Conservation (phyloP, 331 rosid genomes). For the Ulmus americana region DNA sequence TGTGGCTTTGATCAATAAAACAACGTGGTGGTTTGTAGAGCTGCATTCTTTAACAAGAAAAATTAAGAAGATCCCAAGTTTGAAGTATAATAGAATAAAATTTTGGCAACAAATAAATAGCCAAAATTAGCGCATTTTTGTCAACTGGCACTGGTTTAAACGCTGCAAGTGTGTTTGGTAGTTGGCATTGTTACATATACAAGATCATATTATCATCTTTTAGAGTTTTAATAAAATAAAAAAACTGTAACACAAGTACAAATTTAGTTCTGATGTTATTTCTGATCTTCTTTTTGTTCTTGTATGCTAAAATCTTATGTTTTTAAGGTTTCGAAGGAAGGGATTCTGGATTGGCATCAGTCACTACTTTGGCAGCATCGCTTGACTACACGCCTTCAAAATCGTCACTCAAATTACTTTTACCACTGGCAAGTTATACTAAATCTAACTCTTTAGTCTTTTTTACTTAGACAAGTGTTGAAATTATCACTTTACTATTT, state of each 20-base stretch:
- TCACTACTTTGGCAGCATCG: constrained; percentile 77
- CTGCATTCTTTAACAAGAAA: no score
- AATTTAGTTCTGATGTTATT: not conserved
- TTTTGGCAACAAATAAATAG: no score
- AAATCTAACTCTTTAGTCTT: constrained; percentile 7
- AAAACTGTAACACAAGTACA: not conserved
- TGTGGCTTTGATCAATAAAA: no score
- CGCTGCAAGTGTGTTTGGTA: not conserved
- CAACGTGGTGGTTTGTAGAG: no score
- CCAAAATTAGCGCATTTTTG: no score
- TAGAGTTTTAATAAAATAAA: not conserved
- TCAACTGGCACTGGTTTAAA: no score
- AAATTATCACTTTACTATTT: constrained; percentile 9
- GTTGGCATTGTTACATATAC: not conserved
- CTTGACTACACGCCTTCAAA: constrained; percentile 70
- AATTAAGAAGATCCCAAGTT: not conserved
- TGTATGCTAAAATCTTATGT: constrained; percentile 9
- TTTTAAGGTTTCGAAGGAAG: constrained; percentile 50
- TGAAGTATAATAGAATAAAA: not conserved
- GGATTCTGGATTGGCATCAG: constrained; percentile 56
- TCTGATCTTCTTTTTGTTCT: not conserved
- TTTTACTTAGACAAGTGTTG: not conserved
- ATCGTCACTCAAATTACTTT: constrained; percentile 70
- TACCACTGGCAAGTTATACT: constrained; percentile 70
- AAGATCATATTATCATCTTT: not conserved